Evolutionary conservation across 2,329 filamentous ascomycete species (phyloP).

Genomic region (Coniochaeta sp.): DNA sequence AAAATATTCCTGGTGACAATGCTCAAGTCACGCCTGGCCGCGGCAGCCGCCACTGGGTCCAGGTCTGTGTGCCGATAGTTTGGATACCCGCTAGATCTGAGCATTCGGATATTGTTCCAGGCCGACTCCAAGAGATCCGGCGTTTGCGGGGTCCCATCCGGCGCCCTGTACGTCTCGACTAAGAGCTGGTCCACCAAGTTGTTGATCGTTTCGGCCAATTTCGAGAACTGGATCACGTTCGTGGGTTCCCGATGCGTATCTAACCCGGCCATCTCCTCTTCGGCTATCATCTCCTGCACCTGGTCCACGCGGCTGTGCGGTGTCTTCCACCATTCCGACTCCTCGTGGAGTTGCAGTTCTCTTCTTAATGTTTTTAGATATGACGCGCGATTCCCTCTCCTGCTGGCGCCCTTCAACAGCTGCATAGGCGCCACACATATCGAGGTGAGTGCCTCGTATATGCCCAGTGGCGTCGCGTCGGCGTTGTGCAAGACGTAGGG

Average conservation of each 20-base stretch:
- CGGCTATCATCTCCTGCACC: conserved; percentile 7
- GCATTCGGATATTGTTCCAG: conserved; percentile 20
- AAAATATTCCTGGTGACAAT: conserved; percentile 17
- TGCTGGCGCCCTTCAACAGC: background rate
- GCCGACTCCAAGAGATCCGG: conserved; percentile 22
- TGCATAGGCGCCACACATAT: conserved; percentile 9
- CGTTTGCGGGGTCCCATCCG: conserved; percentile 10
- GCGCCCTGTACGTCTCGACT: conserved; percentile 16
- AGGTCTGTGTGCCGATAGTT: conserved; percentile 16
- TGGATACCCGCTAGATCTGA: conserved; percentile 25
- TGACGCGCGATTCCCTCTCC: background rate
- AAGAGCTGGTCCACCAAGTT: conserved; percentile 22
- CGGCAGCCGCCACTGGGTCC: conserved; percentile 9
- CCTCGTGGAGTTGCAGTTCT: background rate
- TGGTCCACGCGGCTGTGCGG: background rate
- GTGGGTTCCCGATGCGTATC: conserved; percentile 10
- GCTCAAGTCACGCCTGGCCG: conserved; percentile 15
- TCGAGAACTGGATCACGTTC: conserved; percentile 13
- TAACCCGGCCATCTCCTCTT: conserved; percentile 2
- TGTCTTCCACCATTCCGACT: conserved; percentile 2
- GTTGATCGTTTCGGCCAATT: conserved; percentile 13
- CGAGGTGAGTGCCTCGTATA: conserved; percentile 7
- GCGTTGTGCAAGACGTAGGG: conserved; percentile 3
- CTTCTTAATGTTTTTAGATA: background rate
- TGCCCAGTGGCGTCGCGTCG: background rate